A percentile compares a stretch with the other conserved stretches of the same genome.
Evolutionary conservation across 2,329 filamentous ascomycete species (phyloP).

Genomic region (Keithomyces neogunnii): DNA sequence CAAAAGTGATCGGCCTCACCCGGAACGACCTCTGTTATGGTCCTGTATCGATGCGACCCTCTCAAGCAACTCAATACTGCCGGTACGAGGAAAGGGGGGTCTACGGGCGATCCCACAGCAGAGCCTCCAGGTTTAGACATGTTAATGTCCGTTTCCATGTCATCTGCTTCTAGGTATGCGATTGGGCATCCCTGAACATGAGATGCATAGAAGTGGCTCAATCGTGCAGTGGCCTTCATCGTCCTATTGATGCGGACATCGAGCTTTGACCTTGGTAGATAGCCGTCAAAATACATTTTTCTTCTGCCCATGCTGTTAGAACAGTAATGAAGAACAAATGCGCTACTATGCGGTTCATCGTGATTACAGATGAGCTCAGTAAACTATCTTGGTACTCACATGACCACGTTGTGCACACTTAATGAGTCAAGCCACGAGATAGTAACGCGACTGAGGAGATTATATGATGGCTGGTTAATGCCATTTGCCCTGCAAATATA

Average conservation of each 20-base stretch:
- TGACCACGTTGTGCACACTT: slow-evolving; percentile 40
- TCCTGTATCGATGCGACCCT: slow-evolving; percentile 30
- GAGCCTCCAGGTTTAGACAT: slow-evolving; percentile 17
- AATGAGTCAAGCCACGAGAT: slow-evolving; percentile 57
- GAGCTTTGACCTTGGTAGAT: slow-evolving; percentile 60
- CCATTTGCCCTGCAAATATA: slow-evolving; percentile 43
- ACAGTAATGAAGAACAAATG: neutral
- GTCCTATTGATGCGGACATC: slow-evolving; percentile 53
- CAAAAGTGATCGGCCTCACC: slow-evolving; percentile 84
- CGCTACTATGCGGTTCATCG: neutral
- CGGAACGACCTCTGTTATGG: slow-evolving; percentile 52
- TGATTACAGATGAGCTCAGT: neutral
- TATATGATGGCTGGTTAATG: slow-evolving; percentile 52
- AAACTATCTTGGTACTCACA: slow-evolving; percentile 41
- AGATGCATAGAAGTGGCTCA: slow-evolving; percentile 38
- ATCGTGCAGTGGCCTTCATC: slow-evolving; percentile 44
- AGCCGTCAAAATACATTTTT: slow-evolving; percentile 80
- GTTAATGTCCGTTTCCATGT: slow-evolving; percentile 8
- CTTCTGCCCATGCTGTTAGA: slow-evolving; percentile 20
- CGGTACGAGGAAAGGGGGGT: slow-evolving; percentile 67
- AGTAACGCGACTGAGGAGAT: slow-evolving; percentile 50
- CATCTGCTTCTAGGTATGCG: slow-evolving; percentile 11
- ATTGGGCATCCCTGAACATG: slow-evolving; percentile 17
- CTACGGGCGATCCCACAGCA: slow-evolving; percentile 27
- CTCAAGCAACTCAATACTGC: slow-evolving; percentile 64